These are phyloP conservation scores for Dujonia santamariae DNA, from an alignment of 1,139 yeast genomes.

Conservation along the genomic window DNA sequence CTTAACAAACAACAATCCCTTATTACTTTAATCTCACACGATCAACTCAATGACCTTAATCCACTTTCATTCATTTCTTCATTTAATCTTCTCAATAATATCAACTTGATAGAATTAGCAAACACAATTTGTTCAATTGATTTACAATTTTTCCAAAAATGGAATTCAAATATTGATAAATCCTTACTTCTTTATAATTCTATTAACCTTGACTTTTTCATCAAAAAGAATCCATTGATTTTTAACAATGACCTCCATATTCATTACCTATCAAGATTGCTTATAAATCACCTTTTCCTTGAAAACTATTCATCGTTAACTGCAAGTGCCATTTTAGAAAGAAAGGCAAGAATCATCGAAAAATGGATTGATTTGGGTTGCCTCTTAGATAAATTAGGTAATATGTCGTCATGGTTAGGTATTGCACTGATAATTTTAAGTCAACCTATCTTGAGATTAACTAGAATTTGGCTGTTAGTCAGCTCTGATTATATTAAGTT, in stretches of 20 bases:
- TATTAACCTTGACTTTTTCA: constrained; percentile 29
- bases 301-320: constrained; percentile 27
- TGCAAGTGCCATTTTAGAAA: constrained; percentile 25
- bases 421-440: constrained; percentile 83
- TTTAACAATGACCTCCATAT: constrained; percentile 67
- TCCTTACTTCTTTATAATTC: constrained; percentile 32
- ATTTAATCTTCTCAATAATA: constrained; percentile 33
- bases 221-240: constrained; percentile 47
- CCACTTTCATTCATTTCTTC: constrained; percentile 4
- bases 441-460: constrained; percentile 72
- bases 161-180: constrained; percentile 71
- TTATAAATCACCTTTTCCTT: constrained; percentile 68
- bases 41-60: constrained; percentile 1
- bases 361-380: constrained; percentile 90
- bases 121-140: constrained; percentile 57
- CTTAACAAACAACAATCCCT: constrained; percentile 34
- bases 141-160: constrained; percentile 50
- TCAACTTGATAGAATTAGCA: constrained; percentile 51
- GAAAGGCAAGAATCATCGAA: constrained; percentile 65
- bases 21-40: constrained; percentile 23
- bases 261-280: constrained; percentile 72
- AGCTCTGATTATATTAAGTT: constrained; percentile 58
- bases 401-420: constrained; percentile 94
- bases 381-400: constrained; percentile 74
- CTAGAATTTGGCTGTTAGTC: constrained; percentile 74